These are phyloP conservation scores for Cutaneotrichosporon sp. DNA, from an alignment of 1,284 basidiomycete species.

Conservation along the genomic window DNA sequence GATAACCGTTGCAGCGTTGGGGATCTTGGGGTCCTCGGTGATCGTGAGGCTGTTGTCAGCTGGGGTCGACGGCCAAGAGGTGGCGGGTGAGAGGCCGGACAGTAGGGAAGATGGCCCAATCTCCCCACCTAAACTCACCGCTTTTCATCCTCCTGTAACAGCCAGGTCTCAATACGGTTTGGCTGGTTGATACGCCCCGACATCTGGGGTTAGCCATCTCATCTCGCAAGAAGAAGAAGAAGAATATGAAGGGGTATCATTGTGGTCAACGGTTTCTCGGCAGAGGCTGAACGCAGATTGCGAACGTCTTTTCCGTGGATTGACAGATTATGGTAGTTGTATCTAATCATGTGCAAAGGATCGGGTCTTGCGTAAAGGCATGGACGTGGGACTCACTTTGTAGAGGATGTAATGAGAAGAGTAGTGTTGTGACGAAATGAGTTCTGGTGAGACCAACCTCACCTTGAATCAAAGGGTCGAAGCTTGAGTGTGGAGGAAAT, in stretches of 20 bases:
- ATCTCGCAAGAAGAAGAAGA: conserved; percentile 22
- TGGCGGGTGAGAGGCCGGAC: neutral
- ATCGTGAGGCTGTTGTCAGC: conserved; percentile 71
- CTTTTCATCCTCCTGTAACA: conserved; percentile 89
- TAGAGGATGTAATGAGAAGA: neutral
- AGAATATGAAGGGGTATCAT: conserved; percentile 24
- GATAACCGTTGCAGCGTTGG: conserved; percentile 91
- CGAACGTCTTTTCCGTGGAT: conserved; percentile 57
- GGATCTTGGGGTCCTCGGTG: conserved; percentile 93
- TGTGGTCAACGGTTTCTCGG: conserved; percentile 35
- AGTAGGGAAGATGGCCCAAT: neutral
- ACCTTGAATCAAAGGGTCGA: neutral
- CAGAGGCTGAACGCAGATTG: conserved; percentile 35
- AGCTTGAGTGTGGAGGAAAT: conserved; percentile 4
- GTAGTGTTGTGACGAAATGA: neutral
- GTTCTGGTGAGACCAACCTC: neutral
- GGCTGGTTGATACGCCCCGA: conserved; percentile 77
- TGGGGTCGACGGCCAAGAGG: too few relatives aligned
- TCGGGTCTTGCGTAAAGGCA: too few relatives aligned
- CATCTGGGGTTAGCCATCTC: conserved; percentile 23
- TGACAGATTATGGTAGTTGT: conserved; percentile 57
- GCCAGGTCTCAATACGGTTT: conserved; percentile 73
- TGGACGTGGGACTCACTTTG: neutral
- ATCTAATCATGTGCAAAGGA: conserved; percentile 50
- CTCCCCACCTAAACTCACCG: conserved; percentile 60